Conservation (phyloP, 768 basidiomycete genomes). For the Atractiella rhizophila region DNA sequence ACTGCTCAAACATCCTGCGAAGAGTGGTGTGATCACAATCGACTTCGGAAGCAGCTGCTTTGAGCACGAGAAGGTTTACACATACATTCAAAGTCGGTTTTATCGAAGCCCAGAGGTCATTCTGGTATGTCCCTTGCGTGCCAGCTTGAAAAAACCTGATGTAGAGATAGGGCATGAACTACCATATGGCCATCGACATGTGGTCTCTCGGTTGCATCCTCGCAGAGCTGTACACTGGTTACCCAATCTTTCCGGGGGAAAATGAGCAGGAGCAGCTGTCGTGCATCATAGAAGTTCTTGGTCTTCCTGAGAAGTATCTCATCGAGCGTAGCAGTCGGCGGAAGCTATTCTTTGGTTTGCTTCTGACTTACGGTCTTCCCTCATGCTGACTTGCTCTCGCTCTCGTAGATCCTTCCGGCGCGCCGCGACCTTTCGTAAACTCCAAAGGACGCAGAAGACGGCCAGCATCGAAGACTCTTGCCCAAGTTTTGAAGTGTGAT, state of each 20-base stretch:
- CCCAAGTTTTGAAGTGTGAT: constrained; percentile 66
- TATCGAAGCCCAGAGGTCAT: constrained; percentile 92
- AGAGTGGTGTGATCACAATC: constrained; percentile 91
- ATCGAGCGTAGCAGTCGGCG: constrained; percentile 79
- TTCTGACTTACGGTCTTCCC: neutral
- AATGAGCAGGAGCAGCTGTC: constrained; percentile 95
- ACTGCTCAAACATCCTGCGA: constrained; percentile 71
- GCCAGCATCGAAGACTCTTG: constrained; percentile 70
- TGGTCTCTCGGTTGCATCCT: constrained; percentile 98
- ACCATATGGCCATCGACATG: constrained; percentile 79
- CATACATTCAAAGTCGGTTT: constrained; percentile 97
- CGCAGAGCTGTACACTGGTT: constrained; percentile 88
- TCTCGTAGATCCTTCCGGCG: constrained; percentile 62
- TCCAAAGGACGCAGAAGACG: constrained; percentile 81
- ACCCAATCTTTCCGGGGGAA: constrained; percentile 95
- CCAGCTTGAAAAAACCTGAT: too few relatives aligned
- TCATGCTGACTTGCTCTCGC: neutral
- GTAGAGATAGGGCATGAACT: constrained; percentile 99
- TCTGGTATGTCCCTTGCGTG: too few relatives aligned
- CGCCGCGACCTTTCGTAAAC: constrained; percentile 76
- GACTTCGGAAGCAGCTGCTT: constrained; percentile 98
- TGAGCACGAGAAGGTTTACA: constrained; percentile 97
- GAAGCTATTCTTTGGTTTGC: constrained; percentile 81
- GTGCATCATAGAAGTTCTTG: constrained; percentile 98
- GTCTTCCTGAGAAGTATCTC: constrained; percentile 81